Base-by-base conservation (phyloP, 176 grass and related monocot genomes). In the Chloris gayana region DNA sequence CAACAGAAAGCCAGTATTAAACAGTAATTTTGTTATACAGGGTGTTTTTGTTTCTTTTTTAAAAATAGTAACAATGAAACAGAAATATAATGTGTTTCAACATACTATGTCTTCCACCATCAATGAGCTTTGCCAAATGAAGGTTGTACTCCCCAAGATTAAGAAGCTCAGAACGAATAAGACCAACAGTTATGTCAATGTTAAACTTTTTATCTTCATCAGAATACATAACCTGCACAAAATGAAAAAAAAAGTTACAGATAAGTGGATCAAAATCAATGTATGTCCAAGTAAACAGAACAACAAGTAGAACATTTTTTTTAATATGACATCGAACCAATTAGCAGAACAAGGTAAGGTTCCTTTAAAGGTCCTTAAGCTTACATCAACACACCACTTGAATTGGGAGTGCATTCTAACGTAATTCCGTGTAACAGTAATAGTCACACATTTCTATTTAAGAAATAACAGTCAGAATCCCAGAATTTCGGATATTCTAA, bases 171-270 rank as follows among this genome's bases (percentile, higher is more conserved):
- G 86, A 98, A 87, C 75, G 86, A 89, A 98, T 94, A 79, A 98
- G 78, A 29, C 95, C 92, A 54, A 89, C 45, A 63, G 77, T 91
- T 84, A 94, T 91, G 30, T 98, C 83, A 30, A 90, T 67, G 35
- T 94, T 98, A 75, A 98, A 94, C 62, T 94, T 98, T 67, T 90
- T 90, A 32, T 94, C 95, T 84, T 94, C 92, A 58, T 98, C 88
- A 15, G 92, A 94, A 81, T 93, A 93, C 29, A 98, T 94, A 56
- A 93, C 86, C 95, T 98, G 88, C 74, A 92, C 24, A 86, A 80
- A 77, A 80, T n/a, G 25, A 27, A 61, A 9, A 22, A 56, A 31
- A 21, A 24, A 58, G 9, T 21, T 58, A 4, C 35, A 45, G 5
- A 73, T 65, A 12, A 42, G 26, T 27, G 45, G 18, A 58, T 54